These are phyloP conservation scores for Amaranthus cruentus DNA, from an alignment of 148 eudicot genomes.

Conservation along the genomic window DNA sequence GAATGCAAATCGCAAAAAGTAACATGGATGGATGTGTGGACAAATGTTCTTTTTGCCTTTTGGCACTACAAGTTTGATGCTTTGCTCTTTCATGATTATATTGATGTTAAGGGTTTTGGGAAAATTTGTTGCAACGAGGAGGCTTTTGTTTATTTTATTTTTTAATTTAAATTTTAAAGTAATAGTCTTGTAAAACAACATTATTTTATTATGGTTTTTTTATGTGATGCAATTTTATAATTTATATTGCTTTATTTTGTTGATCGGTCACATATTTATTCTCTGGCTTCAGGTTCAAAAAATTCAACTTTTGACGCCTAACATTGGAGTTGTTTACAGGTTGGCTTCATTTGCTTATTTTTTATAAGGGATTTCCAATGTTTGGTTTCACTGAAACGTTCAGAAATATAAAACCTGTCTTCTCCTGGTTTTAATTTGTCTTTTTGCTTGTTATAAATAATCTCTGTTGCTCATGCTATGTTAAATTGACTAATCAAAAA, in stretches of 20 bases:
- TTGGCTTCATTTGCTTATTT: constrained; percentile 20
- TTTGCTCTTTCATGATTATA: too few relatives aligned
- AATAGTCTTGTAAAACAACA: too few relatives aligned
- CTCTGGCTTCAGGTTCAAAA: constrained; percentile 67
- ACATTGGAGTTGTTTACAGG: constrained; percentile 99
- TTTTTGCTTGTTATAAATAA: neutral
- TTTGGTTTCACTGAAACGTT: neutral
- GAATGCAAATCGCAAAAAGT: too few relatives aligned
- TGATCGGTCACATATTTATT: neutral
- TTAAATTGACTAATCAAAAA: neutral
- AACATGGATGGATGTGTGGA: too few relatives aligned
- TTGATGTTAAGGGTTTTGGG: too few relatives aligned
- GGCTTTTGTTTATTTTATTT: too few relatives aligned
- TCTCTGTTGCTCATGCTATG: constrained; percentile 2
- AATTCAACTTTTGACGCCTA: constrained; percentile 92
- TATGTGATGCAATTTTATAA: too few relatives aligned
- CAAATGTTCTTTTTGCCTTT: too few relatives aligned
- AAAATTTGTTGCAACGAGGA: too few relatives aligned
- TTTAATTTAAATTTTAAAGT: too few relatives aligned
- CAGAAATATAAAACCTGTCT: neutral
- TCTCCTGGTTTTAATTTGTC: neutral
- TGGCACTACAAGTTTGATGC: too few relatives aligned
- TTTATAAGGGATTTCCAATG: neutral
- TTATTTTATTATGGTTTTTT: too few relatives aligned
- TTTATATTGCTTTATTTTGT: neutral